Evolutionary conservation across 2,329 filamentous ascomycete genomes (phyloP), one percentile per base, ranked within the genome.

Genomic region (Dothideomycetes sp.): DNA sequence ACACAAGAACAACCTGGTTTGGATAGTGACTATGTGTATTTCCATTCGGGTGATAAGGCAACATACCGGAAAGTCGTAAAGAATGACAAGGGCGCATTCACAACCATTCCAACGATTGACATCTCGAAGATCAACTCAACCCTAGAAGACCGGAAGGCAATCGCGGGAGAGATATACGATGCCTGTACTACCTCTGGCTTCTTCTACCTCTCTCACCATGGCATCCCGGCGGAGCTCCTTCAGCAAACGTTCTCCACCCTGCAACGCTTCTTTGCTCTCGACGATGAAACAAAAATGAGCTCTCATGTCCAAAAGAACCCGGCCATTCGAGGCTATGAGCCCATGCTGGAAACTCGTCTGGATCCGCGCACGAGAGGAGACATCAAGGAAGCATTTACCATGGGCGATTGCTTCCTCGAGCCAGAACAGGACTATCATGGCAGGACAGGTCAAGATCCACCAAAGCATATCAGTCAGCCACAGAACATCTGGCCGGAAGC

Each of bases 341-440:
- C 53, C 0, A 58, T 59, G 35, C 42, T 59, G 0, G 57, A 60
- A 43, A 58, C 57, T 4, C 58, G 53, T 37, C 43, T 60, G 2
- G 57, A 60, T 45, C 53, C 53, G 5, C 55, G 50, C 16, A 61
- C 55, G 2, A 47, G 54, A 40, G 58, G 56, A 36, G 58, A 41
- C 30, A 33, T 42, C 10, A 42, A 47, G 36, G 59, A 62, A 45
- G 58, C 59, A 2, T 61, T 59, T 36, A 58, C 54, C 4, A 59
- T 61, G 49, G 60, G 61, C 19, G 58, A 63, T 43, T 60, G 57
- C 39, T 52, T 53, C 15, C 48, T 54, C 14, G 60, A 62, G 40
- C 54, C 56, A 1, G 61, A 63, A 42, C 61, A 62, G 41, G 47
- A 60, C 45, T 45, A 43, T 31, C 14, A 15, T 11, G 34, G 22